Base-by-base conservation (phyloP, 331 rosid genomes). In the Saraca asoca region DNA sequence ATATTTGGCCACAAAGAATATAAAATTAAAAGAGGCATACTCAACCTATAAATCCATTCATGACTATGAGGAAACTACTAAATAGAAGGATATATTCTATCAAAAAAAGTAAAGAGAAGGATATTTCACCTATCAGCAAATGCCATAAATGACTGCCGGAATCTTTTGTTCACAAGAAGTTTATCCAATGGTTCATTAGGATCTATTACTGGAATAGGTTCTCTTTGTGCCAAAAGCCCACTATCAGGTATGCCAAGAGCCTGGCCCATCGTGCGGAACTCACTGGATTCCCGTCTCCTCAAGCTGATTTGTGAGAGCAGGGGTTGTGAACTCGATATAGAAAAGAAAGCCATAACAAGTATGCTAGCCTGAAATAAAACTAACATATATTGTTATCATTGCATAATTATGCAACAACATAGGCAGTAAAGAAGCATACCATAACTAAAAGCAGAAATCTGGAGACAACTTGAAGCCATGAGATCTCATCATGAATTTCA, bases 221-320 rank as follows among this genome's bases (percentile, higher is more conserved):
- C 96, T 65, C 62, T 78, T 71, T 70, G 85, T 62, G 78, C 76
- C 61, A 85, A 75, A 56, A 86, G 68, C 49, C 96, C 97, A 7
- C 96, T 94, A 62, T 94, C 95, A 39, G 98, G 91, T 78, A 94
- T 88, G 64, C 99, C 99, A 42, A 94, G 82, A 61, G 99, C 99
- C 78, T 84, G 89, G 18, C 99, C 96, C 99, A 94, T 94, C 56
- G 99, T 70, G 72, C 80, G 82, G 72, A 78, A 81, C 58, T 87
- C 89, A 60, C 80, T 78, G 58, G 91, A 59, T 37, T 83, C 95
- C 78, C 82, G 85, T 78, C 78, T 84, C 83, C 97, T 85, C 74
- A 94, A 80, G 87, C 97, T 94, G 82, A 90, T 84, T 86, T 94
- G 92, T 5, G 99, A 88, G 64, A 90, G 88, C 77, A 94, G 82